Percentiles rank a stretch among this genome's conserved stretches.
Conservation (phyloP, 495 filamentous ascomycete species). For the Choiromyces venosus region DNA sequence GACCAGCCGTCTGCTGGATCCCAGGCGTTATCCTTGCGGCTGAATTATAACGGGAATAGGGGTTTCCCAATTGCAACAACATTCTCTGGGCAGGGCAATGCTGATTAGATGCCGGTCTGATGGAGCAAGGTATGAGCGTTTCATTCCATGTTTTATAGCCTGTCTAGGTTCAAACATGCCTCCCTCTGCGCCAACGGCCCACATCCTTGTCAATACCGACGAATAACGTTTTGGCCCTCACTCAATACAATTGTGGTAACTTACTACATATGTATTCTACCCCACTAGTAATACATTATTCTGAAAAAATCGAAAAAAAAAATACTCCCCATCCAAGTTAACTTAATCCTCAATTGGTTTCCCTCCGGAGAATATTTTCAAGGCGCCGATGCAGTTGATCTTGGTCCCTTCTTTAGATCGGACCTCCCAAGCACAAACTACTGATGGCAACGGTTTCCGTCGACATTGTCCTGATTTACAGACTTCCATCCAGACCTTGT, state of each 20-base stretch:
- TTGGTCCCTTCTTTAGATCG: neutral
- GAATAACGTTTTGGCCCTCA: constrained; percentile 25
- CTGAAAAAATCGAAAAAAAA: neutral
- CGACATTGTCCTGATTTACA: constrained; percentile 9
- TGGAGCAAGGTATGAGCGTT: neutral
- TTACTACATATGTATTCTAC: neutral
- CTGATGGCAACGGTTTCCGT: neutral
- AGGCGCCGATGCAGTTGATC: constrained; percentile 5
- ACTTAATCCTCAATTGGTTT: constrained; percentile 4
- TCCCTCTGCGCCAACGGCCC: constrained; percentile 22
- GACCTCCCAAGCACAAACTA: neutral
- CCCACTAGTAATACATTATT: neutral
- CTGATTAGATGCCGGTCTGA: neutral
- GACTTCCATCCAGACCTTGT: neutral
- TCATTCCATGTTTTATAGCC: constrained; percentile 23
- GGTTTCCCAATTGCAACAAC: constrained; percentile 3
- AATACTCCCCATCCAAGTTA: neutral
- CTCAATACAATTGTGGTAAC: neutral
- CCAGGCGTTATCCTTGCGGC: constrained; percentile 2
- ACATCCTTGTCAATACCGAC: constrained; percentile 14
- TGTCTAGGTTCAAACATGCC: constrained; percentile 29
- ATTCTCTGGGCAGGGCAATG: neutral
- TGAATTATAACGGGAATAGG: constrained; percentile 17
- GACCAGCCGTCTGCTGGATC: neutral
- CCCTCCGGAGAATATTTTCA: constrained; percentile 10